Base-by-base conservation (phyloP, 2,329 filamentous ascomycete species). In the Trichoderma oligosporum region DNA sequence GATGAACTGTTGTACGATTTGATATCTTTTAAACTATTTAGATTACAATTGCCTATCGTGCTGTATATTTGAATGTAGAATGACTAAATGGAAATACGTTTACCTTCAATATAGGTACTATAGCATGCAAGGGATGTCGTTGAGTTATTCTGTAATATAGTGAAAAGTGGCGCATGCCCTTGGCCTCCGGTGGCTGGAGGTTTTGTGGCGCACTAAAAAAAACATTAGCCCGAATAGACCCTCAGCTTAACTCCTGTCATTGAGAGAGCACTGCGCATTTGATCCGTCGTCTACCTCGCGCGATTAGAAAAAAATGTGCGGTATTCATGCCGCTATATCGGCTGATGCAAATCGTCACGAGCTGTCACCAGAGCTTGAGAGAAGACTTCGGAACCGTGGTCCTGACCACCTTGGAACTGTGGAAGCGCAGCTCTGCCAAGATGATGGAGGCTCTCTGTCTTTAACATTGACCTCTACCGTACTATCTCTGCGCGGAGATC, bases 401-500 rank as follows among this genome's bases (percentile, higher is more conserved):
- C 84, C 83, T 2, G 84, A 86, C 65, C 78, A 85, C 66, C 67
- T 78, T 22, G 82, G 80, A 35, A 73, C 76, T 27, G 67, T 74
- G 18, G 66, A 72, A 57, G 66, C 63, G 46, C 64, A 61, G 58
- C 56, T 74, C 11, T 18, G 29, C 16, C 18, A 25, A 46, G 41
- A 46, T 22, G 58, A 64, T n/a, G 48, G 55, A 11, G 16, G 46
- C 33, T 54, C 64, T 18, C 68, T 78, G 59, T 74, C 76, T 63
- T 64, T 93, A 60, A 80, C 77, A 14, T 88, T 95, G 66, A 82
- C 84, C 11, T 94, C 93, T 6, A 95, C 91, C 0, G 93, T 99
- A 0, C 82, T 97, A n/a, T 86, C 91, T 4, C 77, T 99, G n/a
- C 84, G 94, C 64, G 93, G 93, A 24, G 81, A 84, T 48, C 77